Base-by-base conservation (phyloP, 2,329 filamentous ascomycete genomes). In the Verticillium alfalfae region DNA sequence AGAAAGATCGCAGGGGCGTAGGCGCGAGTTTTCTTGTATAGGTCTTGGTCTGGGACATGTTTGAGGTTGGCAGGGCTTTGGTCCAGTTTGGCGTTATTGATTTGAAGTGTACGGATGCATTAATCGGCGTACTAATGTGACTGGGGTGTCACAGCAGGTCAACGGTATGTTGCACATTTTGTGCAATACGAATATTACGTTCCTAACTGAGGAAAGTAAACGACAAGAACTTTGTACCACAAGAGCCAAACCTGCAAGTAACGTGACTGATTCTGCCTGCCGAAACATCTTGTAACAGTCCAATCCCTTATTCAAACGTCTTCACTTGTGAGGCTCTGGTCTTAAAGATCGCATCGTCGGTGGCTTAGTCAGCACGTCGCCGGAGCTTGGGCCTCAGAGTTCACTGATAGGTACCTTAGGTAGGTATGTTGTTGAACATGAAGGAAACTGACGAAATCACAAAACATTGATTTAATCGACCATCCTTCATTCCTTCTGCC, bases 1-100 rank as follows among this genome's bases (percentile, higher is more conserved):
- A 93, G 76, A 84, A 84, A 70, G 86, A 92, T 58, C 82, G 84
- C 62, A 84, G 87, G 64, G 85, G 86, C 37, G 81, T 84, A 3
- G 79, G 81, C 63, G 85, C 86, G 60, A 88, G 86, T 68, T 88
- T 88, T 67, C 71, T 87, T 62, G 81, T 76, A 60, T 84, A 68
- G 66, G 3, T 31, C 37, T 34, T 16, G 34, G n/a, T 12, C 18
- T 5, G 13, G 9, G 10, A 5, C 22, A 10, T 52, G 45, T 16
- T n/a, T 52, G n/a, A 26, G 5, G 45, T 52, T 8, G n/a, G 12
- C 45, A 45, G 18, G 8, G 6, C 10, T 12, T 52, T 52, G 16
- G 45, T 22, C 18, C 22, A 18, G 45, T 52, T 13, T 52, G 45
- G 45, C 45, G 45, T 52, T 52, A 10, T 52, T 18, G 18, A 31